Percentiles rank a stretch among this genome's conserved stretches.
Evolutionary conservation across 2,329 filamentous ascomycete genomes (phyloP).

Genomic region (Dactylellina leptospora): DNA sequence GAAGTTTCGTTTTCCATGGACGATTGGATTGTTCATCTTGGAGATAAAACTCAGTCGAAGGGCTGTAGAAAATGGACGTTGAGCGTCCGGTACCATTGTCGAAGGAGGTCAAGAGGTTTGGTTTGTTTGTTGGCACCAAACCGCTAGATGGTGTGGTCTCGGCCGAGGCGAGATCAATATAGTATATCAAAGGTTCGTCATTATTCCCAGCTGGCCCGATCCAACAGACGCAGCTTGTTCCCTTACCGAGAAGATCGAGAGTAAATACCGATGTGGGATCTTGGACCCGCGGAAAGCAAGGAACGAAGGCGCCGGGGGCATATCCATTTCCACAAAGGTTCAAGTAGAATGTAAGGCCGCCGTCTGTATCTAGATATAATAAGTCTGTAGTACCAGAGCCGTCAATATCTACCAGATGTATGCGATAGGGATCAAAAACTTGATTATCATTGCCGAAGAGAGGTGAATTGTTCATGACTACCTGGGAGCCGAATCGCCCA

Average conservation of each 20-base stretch:
- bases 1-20: background rate
- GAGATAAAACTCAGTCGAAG: conserved; percentile 44
- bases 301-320: no score
- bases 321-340: conserved; percentile 30
- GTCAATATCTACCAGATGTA: conserved; percentile 19
- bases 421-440: background rate
- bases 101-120: conserved; percentile 8
- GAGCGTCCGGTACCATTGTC: conserved; percentile 20
- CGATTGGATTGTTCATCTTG: background rate
- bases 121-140: conserved; percentile 10
- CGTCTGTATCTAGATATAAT: conserved; percentile 7
- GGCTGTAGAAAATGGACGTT: conserved; percentile 10
- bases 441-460: background rate
- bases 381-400: conserved; percentile 38
- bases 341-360: background rate
- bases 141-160: no score
- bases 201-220: background rate
- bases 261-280: no score
- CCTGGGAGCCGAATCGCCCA: conserved; percentile 57
- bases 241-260: conserved; percentile 41
- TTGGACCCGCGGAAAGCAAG: no score
- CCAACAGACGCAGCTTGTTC: conserved; percentile 34
- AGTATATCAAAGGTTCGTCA: background rate
- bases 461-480: background rate
- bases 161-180: conserved; percentile 41